Base-by-base conservation (phyloP, 1,284 basidiomycete species). In the Ceratorhiza oryzae-sativae region DNA sequence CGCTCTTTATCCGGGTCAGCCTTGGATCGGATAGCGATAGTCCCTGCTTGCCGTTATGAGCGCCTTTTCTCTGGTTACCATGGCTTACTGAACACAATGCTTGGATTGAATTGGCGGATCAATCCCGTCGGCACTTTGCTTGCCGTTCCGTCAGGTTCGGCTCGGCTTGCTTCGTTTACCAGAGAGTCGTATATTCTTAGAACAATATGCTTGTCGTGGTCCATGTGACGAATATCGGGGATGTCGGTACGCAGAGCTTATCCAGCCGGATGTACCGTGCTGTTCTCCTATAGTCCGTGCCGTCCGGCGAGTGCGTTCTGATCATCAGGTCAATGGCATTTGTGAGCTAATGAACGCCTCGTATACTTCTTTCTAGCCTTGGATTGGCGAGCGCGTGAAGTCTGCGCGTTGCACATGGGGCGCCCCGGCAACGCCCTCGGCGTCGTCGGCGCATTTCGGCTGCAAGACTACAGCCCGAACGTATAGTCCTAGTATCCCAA, bases 311-410 rank as follows among this genome's bases (percentile, higher is more conserved):
- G 23, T 23, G 27, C 18, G 15, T 9, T 18, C 6, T 45, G 10
- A 18, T 9, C 36, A 9, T 45, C 36, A 3, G 15, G n/a, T 45
- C 42, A 45, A 9, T 18, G 42, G 18, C 15, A 18, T 45, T 45
- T 39, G n/a, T n/a, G n/a, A n/a, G n/a, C n/a, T n/a, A 49, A 53
- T 53, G 27, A 30, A 20, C 49, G 49, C 27, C 25, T 30, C 27
- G 30, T 18, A 18, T 45, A 9, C 49, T 51, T 51, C 49, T 25
- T 18, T 27, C 25, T n/a, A 27, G 49, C 25, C 49, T 51, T n/a
- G 49, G 10, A 41, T 56, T 68, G 23, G 63, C 51, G 63, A 36
- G 63, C 39, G 30, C 51, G 18, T 9, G 20, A 32, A 25, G 63
- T 15, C 15, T 45, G 51, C 34, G n/a, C 36, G 36, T 68, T 39